These are phyloP conservation scores for Apiotrichum sp. DNA, from an alignment of 1,284 basidiomycete species.

Conservation along the genomic window DNA sequence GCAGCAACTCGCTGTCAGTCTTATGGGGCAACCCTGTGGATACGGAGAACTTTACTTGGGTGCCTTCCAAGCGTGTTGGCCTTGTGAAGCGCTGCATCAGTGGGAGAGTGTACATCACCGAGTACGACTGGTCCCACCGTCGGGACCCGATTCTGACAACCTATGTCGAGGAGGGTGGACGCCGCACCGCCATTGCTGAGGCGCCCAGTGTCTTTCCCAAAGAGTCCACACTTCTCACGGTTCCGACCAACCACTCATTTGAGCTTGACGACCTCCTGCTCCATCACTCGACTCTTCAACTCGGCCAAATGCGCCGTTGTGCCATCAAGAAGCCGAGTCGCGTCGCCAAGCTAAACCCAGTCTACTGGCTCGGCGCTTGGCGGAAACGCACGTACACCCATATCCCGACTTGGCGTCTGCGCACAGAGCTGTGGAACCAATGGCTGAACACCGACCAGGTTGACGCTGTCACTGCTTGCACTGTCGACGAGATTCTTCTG, in stretches of 20 bases:
- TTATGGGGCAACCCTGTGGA: conserved; percentile 10
- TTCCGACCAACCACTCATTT: conserved; percentile 6
- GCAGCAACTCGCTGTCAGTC: conserved; percentile 2
- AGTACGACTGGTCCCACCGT: conserved; percentile 8
- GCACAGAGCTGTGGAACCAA: conserved; percentile 12
- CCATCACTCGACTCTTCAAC: conserved; percentile 1
- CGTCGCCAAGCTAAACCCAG: not conserved
- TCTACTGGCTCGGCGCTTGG: not conserved
- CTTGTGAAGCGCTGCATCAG: conserved; percentile 3
- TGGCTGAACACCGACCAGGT: conserved; percentile 6
- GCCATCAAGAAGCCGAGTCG: not conserved
- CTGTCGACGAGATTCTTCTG: conserved; percentile 11
- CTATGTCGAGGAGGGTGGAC: conserved; percentile 2
- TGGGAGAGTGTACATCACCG: conserved; percentile 4
- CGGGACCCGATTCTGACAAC: conserved; percentile 8
- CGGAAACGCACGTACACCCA: not conserved
- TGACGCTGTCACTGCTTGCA: conserved; percentile 11
- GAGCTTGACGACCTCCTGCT: conserved; percentile 8
- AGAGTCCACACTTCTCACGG: not conserved
- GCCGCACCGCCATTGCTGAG: conserved; percentile 3
- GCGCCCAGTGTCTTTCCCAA: not conserved
- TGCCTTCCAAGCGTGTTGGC: conserved; percentile 8
- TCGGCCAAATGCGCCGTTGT: conserved; percentile 3
- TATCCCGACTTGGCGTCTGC: conserved; percentile 6
- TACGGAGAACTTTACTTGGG: conserved; percentile 8